Base-by-base conservation (phyloP, 495 filamentous ascomycete species). In the Xylaria flabelliformis region DNA sequence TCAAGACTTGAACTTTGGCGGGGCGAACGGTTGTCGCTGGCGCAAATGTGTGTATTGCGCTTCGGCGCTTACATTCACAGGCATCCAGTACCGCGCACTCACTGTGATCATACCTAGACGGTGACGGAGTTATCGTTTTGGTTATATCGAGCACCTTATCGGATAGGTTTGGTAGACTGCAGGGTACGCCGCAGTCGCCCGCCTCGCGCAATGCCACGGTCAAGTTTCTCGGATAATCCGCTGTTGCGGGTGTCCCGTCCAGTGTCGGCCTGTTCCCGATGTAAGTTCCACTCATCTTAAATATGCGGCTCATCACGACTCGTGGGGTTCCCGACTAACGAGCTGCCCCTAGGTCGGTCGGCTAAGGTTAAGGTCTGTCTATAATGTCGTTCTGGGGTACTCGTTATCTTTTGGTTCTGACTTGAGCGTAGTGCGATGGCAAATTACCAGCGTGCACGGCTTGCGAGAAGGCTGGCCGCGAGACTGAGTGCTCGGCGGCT, bases 371-470 rank as follows among this genome's bases (percentile, higher is more conserved):
- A 91, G 81, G 84, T 86, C 74, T 76, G 84, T 86, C 74, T 76
- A 53, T 69, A 55, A 62, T 72, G 21, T 66, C 44, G 8, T 58
- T 17, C 44, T 19, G 4, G 67, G 24, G 55, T 42, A 53, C 48
- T 62, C 17, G 17, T n/a, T 8, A 3, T 29, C 24, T 56, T 62
- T 68, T 72, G 71, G 70, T 72, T 46, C 73, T 67, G 66, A 55
- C 26, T 44, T 64, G 48, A 48, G 17, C 17, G 24, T 19, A 92
- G 88, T 98, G 95, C 74, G 95, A 98, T 83, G 94, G 94, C 65
- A 97, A 97, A 78, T 85, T 98, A 21, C 95, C 95, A 17, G 93
- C 94, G 24, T 98, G 95, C 78, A 94, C 93, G 19, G 94, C 95
- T 29, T 97, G 95, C 76, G 95, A 97, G 78, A 92, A 92, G 78